Evolutionary conservation across 192 early-diverging fungal species (phyloP), one percentile per base, ranked within the genome.

Genomic region (Chytriomyces hyalinus): DNA sequence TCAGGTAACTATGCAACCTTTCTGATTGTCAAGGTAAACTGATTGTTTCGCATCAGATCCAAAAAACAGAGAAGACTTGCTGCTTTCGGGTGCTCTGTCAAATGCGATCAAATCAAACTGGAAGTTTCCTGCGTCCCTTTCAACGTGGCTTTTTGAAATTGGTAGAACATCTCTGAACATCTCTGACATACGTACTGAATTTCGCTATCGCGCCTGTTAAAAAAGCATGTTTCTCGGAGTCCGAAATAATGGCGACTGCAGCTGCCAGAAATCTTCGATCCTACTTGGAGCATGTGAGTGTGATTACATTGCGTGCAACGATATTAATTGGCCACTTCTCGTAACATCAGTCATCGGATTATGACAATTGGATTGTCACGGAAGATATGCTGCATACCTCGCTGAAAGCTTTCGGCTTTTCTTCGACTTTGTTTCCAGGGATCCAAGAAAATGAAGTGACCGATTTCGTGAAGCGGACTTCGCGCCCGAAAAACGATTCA

Each of bases 131-230:
- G 73, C 64, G 10, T 15, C 4, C 22, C 36, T 75, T 8, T 26
- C 48, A 6, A n/a, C 11, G 4, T 75, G 73, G 73, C 64, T 75
- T 9, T 75, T 75, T 36, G 46, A 75, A 22, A 75, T 48, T 57
- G 53, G 53, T 57, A 57, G 13, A 20, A 1, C 24, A 20, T 13
- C 51, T 57, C n/a, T 57, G 10, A 10, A 15, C n/a, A 15, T 57
- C 53, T 20, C 53, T 1, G 53, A 57, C 53, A 57, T 20, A 4
- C 3, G 3, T 5, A 57, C 13, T 20, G 1, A 57, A 20, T 57
- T 13, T 57, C 20, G 53, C 20, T 13, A n/a, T 2, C 4, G 53
- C 53, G 36, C 36, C 36, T 4, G 36, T 36, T 36, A 36, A 36
- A 36, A 36, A 36, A n/a, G 73, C 73, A 7, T 75, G 73, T 46